Base-by-base conservation (phyloP, 2,329 filamentous ascomycete species). In the Aplosporella prunicola region DNA sequence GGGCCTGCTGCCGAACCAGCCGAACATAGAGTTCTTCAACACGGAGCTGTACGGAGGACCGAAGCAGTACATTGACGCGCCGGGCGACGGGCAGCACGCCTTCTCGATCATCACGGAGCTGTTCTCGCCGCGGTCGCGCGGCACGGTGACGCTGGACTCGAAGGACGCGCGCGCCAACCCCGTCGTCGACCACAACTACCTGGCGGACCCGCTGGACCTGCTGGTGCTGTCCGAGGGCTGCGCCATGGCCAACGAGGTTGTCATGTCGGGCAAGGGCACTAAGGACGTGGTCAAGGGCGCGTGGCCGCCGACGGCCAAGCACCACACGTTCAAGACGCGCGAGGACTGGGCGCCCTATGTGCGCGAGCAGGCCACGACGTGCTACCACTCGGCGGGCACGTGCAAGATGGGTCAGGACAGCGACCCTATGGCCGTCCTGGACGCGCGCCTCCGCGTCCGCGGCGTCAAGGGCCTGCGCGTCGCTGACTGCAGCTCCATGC, bases 21-120 rank as follows among this genome's bases (percentile, higher is more conserved):
- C 76, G 0, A 74, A 78, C 47, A 51, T 77, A 32, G 76, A 80
- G 47, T 71, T 77, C 53, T 79, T 77, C 56, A 73, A 66, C 20
- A 78, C 74, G 0, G 75, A 78, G 49, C 72, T 71, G 47, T 78
- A 77, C 45, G 72, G 72, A 4, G 72, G 72, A 0, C 74, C 74
- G 0, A 74, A 74, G 44, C 71, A 76, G 42, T 77, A 66, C 42
- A 58, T 63, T 14, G 56, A 74, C 24, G 71, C 68, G 37, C 75
- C 74, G 0, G 55, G 63, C 2, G 63, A 75, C 28, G 58, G 66
- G 13, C 64, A 76, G 39, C 63, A 73, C 42, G 68, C 67, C 0
- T 80, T 80, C 28, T 10, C 35, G 15, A 1, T 38, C 18, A 20
- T 32, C 10, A 38, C 15, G 27, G 30, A 30, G 7, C 39, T 58